These are phyloP conservation scores for Rhizopus delemar DNA, from an alignment of 371 early-diverging fungal genomes.

Conservation along the genomic window DNA sequence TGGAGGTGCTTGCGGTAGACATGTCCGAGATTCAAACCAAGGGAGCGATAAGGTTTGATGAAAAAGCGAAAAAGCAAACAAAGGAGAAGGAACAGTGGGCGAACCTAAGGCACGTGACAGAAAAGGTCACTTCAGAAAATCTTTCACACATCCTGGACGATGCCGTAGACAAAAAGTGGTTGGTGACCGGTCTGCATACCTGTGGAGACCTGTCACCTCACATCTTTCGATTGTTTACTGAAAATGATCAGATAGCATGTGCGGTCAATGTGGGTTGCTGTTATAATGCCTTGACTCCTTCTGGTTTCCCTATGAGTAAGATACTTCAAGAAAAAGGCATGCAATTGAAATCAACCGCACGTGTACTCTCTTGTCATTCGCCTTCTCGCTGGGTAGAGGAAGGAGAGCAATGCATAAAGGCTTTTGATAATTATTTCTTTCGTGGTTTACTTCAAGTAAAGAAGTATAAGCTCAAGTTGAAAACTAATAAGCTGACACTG, in stretches of 20 bases:
- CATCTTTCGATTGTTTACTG: slow-evolving; percentile 71
- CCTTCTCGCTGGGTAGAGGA: slow-evolving; percentile 73
- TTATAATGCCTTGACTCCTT: slow-evolving; percentile 72
- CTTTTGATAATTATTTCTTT: slow-evolving; percentile 73
- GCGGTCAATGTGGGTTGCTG: slow-evolving; percentile 87
- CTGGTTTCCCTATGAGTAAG: slow-evolving; percentile 69
- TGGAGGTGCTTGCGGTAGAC: slow-evolving; percentile 82
- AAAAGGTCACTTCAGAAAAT: slow-evolving; percentile 56
- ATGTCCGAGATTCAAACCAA: slow-evolving; percentile 75
- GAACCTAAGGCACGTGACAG: slow-evolving; percentile 52
- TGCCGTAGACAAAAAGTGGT: slow-evolving; percentile 48
- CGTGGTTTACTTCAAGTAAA: slow-evolving; percentile 69
- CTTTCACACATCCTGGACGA: slow-evolving; percentile 38
- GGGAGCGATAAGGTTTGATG: slow-evolving; percentile 72
- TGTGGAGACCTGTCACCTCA: slow-evolving; percentile 83
- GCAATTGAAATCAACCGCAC: slow-evolving; percentile 63
- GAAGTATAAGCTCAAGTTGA: neutral
- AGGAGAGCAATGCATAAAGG: slow-evolving; percentile 54
- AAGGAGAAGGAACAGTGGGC: slow-evolving; percentile 12
- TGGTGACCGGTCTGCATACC: slow-evolving; percentile 84
- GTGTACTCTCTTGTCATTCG: slow-evolving; percentile 84
- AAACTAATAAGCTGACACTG: neutral
- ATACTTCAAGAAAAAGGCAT: slow-evolving; percentile 26
- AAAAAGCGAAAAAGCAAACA: slow-evolving; percentile 45
- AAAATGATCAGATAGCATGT: slow-evolving; percentile 59